A percentile compares a stretch with the other conserved stretches of the same genome.
Evolutionary conservation across 805 yeast genomes (phyloP).

Genomic region (Ogataea thermomethanolica): DNA sequence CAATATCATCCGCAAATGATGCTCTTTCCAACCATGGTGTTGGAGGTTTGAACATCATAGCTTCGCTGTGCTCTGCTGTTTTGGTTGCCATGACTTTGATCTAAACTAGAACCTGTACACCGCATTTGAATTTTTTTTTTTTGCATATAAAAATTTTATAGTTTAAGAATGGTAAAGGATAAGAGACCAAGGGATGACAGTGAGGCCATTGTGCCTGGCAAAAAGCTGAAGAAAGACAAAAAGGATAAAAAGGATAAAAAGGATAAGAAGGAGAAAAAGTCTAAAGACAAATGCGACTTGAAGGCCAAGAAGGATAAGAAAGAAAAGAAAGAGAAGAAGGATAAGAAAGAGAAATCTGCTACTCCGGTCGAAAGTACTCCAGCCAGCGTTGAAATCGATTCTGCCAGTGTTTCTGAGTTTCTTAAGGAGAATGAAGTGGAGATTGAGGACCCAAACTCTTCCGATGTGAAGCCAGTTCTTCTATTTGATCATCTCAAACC

Average conservation of each 20-base stretch:
- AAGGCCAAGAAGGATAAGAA: conserved; percentile 30
- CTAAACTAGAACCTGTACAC: conserved; percentile 5
- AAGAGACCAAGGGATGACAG: conserved; percentile 26
- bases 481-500: conserved; percentile 55
- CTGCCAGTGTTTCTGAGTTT: conserved; percentile 59
- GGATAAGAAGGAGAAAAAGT: conserved; percentile 25
- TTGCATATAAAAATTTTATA: conserved; percentile 7
- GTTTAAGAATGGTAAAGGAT: conserved; percentile 22
- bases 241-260: conserved; percentile 29
- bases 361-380: conserved; percentile 12
- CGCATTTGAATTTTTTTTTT: conserved; percentile 4
- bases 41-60: conserved; percentile 3
- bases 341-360: conserved; percentile 31
- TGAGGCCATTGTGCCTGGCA: conserved; percentile 25
- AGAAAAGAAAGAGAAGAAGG: conserved; percentile 31
- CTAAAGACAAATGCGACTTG: neutral
- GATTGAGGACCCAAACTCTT: conserved; percentile 61
- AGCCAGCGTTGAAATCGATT: conserved; percentile 27
- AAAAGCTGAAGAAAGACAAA: conserved; percentile 24
- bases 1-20: conserved; percentile 18
- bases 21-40: conserved; percentile 2
- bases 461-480: conserved; percentile 63
- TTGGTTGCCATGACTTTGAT: conserved; percentile 13
- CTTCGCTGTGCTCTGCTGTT: conserved; percentile 10
- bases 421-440: conserved; percentile 70